Percentiles rank a stretch among this genome's conserved stretches.
These are phyloP conservation scores for Aethionema arabicum DNA, from an alignment of 345 rosid species.

Conservation along the genomic window DNA sequence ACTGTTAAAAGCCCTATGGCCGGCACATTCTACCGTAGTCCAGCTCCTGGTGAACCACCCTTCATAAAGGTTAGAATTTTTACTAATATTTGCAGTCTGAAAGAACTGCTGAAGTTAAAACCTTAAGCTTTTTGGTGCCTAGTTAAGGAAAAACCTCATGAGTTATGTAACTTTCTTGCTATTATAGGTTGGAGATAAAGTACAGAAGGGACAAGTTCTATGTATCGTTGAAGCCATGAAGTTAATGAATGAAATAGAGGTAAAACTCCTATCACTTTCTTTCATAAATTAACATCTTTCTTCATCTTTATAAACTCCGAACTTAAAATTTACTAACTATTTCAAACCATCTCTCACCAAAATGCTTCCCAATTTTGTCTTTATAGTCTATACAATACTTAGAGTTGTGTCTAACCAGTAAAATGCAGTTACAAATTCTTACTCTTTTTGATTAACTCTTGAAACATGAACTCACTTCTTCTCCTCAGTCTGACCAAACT, in stretches of 20 bases:
- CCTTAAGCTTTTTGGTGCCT: background rate
- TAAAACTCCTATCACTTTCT: slow-evolving; percentile 35
- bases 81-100: no score
- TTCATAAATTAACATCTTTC: background rate
- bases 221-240: slow-evolving; percentile 97
- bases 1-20: slow-evolving; percentile 89
- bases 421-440: background rate
- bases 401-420: background rate
- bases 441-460: background rate
- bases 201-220: slow-evolving; percentile 83
- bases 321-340: background rate
- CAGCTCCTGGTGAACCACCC: slow-evolving; percentile 75
- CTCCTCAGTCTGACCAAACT: slow-evolving; percentile 62
- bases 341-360: slow-evolving; percentile 11
- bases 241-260: slow-evolving; percentile 95
- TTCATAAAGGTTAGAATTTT: slow-evolving; percentile 68
- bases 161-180: background rate
- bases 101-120: background rate
- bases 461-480: slow-evolving; percentile 14
- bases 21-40: slow-evolving; percentile 80
- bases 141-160: background rate
- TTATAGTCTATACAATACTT: background rate
- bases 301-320: background rate
- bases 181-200: slow-evolving; percentile 84
- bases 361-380: background rate